Percentiles rank a stretch among this genome's conserved stretches.
These are phyloP conservation scores for Psilocybe mexicana DNA, from an alignment of 1,284 basidiomycete species.

Conservation along the genomic window DNA sequence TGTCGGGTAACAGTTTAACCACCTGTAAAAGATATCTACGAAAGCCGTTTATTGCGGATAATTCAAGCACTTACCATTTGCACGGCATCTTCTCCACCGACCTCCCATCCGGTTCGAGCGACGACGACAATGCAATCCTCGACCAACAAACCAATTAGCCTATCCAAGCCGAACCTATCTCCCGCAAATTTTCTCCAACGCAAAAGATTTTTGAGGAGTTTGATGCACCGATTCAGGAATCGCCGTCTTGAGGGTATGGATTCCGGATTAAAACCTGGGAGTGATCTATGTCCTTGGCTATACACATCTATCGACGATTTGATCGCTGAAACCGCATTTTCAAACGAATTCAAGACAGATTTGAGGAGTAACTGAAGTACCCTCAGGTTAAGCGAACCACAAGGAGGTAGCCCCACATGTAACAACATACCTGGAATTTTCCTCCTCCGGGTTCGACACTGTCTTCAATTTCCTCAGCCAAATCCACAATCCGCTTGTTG, in stretches of 20 bases:
- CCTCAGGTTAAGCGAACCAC: neutral
- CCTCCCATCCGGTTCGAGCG: constrained; percentile 82
- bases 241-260: constrained; percentile 72
- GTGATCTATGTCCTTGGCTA: constrained; percentile 35
- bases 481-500: constrained; percentile 65
- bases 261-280: constrained; percentile 73
- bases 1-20: constrained; percentile 17
- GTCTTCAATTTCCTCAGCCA: constrained; percentile 81
- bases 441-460: constrained; percentile 66
- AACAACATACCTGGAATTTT: constrained; percentile 66
- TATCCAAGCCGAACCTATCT: constrained; percentile 59
- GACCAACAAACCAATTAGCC: constrained; percentile 59
- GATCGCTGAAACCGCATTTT: constrained; percentile 50
- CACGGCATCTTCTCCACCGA: constrained; percentile 76
- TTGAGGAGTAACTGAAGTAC: constrained; percentile 61
- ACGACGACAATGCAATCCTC: constrained; percentile 66
- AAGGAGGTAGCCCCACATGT: constrained; percentile 22
- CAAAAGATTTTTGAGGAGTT: constrained; percentile 73
- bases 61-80: constrained; percentile 52
- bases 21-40: constrained; percentile 11
- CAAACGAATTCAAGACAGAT: constrained; percentile 61
- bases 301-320: constrained; percentile 46
- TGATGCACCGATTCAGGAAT: constrained; percentile 68
- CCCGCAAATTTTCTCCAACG: constrained; percentile 77
- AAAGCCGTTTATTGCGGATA: neutral